Evolutionary conservation across 345 rosid species (phyloP), one percentile per base, ranked within the genome.

Genomic region (Alliaria petiolata): DNA sequence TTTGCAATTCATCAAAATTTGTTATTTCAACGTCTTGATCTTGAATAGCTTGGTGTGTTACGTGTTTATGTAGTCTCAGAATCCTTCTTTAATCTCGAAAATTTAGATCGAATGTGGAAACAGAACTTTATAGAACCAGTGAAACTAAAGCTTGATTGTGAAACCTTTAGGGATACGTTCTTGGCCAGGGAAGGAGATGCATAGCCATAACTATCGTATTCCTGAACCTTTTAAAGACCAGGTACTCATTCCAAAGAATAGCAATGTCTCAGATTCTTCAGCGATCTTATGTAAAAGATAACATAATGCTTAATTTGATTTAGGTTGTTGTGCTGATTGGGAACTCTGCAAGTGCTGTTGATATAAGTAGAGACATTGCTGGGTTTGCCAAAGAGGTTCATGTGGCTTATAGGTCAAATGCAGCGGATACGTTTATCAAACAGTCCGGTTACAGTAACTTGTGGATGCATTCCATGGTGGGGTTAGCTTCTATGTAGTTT

Each of bases 381-480:
- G n/a, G n/a, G n/a, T n/a, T n/a, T n/a, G n/a, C n/a, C n/a, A n/a
- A n/a, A n/a, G n/a, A n/a, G n/a, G n/a, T n/a, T n/a, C n/a, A n/a
- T n/a, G n/a, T n/a, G n/a, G n/a, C n/a, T n/a, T n/a, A n/a, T n/a
- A n/a, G n/a, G n/a, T n/a, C n/a, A n/a, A n/a, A n/a, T n/a, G n/a
- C n/a, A n/a, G n/a, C n/a, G n/a, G n/a, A n/a, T n/a, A n/a, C n/a
- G n/a, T n/a, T 77, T 66, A 82, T 71, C 38, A 57, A 77, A 58
- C 82, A 58, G 43, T 60, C 76, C 9, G n/a, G n/a, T n/a, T n/a
- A n/a, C n/a, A n/a, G n/a, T n/a, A n/a, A n/a, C n/a, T n/a, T n/a
- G n/a, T n/a, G 95, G 91, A 62, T 82, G 72, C 96, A 91, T 81
- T 87, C 98, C 10, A 86, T 86, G 98, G 98, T 91, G 19, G 8